Percentiles rank a stretch among this genome's conserved stretches.
Conservation (phyloP, 805 yeast species). For the Schwanniomyces pseudopolymorphus region DNA sequence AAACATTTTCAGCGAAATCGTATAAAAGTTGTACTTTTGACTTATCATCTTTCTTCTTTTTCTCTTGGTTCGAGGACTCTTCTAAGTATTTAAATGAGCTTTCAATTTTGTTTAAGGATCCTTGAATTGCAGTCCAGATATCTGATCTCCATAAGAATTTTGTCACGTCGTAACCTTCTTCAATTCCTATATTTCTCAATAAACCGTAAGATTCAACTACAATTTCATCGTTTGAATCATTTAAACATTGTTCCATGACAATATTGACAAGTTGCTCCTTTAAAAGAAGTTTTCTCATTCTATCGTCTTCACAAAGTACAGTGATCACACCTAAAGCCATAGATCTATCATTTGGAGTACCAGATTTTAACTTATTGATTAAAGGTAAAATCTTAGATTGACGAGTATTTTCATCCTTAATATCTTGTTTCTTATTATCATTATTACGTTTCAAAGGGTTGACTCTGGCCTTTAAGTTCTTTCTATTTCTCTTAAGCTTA, state of each 20-base stretch:
- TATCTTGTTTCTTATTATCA: conserved; percentile 14
- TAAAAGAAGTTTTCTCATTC: conserved; percentile 59
- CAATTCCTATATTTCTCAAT: conserved; percentile 74
- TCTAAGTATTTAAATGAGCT: conserved; percentile 46
- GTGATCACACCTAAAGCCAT: conserved; percentile 76
- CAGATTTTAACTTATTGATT: conserved; percentile 59
- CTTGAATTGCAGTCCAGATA: conserved; percentile 63
- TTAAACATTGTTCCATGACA: conserved; percentile 61
- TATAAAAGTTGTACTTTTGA: conserved; percentile 50
- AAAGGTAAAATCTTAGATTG: conserved; percentile 66
- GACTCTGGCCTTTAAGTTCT: conserved; percentile 32
- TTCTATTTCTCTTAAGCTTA: conserved; percentile 64
- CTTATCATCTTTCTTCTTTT: conserved; percentile 27
- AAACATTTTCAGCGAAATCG: conserved; percentile 70
- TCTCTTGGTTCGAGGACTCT: conserved; percentile 18
- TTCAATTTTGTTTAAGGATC: conserved; percentile 50
- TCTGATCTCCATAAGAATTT: conserved; percentile 74
- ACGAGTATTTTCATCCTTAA: conserved; percentile 48
- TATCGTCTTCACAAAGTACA: conserved; percentile 66
- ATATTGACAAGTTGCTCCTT: conserved; percentile 70
- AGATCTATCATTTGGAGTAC: conserved; percentile 68
- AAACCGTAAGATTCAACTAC: conserved; percentile 81
- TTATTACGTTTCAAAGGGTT: conserved; percentile 30
- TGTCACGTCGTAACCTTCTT: conserved; percentile 85
- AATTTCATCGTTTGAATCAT: conserved; percentile 69